These are phyloP conservation scores for Botrytis deweyae DNA, from an alignment of 2,329 filamentous ascomycete genomes.

Conservation along the genomic window DNA sequence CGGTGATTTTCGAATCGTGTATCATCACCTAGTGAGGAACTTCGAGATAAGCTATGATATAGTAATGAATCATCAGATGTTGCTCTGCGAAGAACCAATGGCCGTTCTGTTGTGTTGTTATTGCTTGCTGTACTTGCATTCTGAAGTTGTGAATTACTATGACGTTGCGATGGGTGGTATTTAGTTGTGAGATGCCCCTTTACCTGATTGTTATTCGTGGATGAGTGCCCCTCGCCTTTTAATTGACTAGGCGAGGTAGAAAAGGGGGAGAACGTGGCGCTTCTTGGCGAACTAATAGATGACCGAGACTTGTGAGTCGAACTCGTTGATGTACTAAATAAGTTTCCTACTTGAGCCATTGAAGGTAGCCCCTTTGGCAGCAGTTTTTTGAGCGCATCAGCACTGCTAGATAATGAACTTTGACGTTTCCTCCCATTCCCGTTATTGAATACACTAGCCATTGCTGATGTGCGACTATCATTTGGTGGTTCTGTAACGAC, in stretches of 20 bases:
- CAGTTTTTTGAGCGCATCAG: slow-evolving; percentile 57
- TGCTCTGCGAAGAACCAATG: slow-evolving; percentile 52
- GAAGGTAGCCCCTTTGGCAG: slow-evolving; percentile 56
- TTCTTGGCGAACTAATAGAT: slow-evolving; percentile 17
- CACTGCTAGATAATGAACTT: slow-evolving; percentile 55
- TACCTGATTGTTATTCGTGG: neutral
- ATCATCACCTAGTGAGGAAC: slow-evolving; percentile 83
- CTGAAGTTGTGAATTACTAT: slow-evolving; percentile 24
- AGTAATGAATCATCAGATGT: slow-evolving; percentile 79
- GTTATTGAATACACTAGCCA: slow-evolving; percentile 50
- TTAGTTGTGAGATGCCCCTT: neutral
- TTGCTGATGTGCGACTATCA: slow-evolving; percentile 40
- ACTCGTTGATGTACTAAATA: slow-evolving; percentile 35
- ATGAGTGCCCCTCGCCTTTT: slow-evolving; percentile 9
- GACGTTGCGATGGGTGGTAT: slow-evolving; percentile 13
- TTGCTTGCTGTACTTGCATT: neutral
- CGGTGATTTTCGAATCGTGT: slow-evolving; percentile 75
- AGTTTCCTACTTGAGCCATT: slow-evolving; percentile 35
- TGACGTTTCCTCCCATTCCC: slow-evolving; percentile 42
- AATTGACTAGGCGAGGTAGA: slow-evolving; percentile 6
- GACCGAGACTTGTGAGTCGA: slow-evolving; percentile 25
- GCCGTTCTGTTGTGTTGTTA: slow-evolving; percentile 21
- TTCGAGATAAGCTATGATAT: slow-evolving; percentile 71
- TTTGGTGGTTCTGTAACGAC: slow-evolving; percentile 37
- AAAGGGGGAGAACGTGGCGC: slow-evolving; percentile 11